Evolutionary conservation across 352 stramenopile species (phyloP).

Genomic region (Phytophthora citricola): DNA sequence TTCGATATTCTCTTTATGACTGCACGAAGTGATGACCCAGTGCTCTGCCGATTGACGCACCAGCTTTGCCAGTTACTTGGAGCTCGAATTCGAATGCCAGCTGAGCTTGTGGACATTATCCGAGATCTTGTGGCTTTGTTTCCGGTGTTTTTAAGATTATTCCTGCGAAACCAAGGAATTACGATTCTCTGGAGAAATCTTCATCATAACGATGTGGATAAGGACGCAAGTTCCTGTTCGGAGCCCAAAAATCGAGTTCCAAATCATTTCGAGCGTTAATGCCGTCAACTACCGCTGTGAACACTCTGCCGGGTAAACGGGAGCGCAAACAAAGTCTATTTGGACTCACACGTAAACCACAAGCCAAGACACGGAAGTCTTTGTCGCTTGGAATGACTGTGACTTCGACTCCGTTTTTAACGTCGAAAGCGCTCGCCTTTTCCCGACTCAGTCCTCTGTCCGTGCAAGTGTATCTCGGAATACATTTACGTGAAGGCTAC

Average conservation of each 20-base stretch:
- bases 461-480: constrained; percentile 38
- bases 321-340: constrained; percentile 24
- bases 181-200: constrained; percentile 58
- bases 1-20: constrained; percentile 51
- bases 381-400: constrained; percentile 14
- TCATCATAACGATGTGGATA: constrained; percentile 34
- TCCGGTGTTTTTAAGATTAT: constrained; percentile 47
- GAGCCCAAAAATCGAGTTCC: constrained; percentile 9
- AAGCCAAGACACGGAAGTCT: constrained; percentile 32
- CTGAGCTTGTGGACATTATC: constrained; percentile 47
- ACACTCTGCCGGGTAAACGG: constrained; percentile 19
- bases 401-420: not conserved
- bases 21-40: constrained; percentile 45
- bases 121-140: constrained; percentile 46
- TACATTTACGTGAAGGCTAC: constrained; percentile 26
- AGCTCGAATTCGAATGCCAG: constrained; percentile 42
- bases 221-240: not conserved
- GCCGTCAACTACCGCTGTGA: constrained; percentile 6
- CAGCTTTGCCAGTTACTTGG: constrained; percentile 59
- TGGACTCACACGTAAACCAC: constrained; percentile 14
- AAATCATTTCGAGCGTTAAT: constrained; percentile 19
- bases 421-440: constrained; percentile 31
- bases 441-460: constrained; percentile 43
- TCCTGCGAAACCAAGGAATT: constrained; percentile 52
- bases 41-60: constrained; percentile 45